phyloP scores from a whole-genome alignment of 225 moss, liverwort and hornwort species.

The Anthoceros angustus region DNA sequence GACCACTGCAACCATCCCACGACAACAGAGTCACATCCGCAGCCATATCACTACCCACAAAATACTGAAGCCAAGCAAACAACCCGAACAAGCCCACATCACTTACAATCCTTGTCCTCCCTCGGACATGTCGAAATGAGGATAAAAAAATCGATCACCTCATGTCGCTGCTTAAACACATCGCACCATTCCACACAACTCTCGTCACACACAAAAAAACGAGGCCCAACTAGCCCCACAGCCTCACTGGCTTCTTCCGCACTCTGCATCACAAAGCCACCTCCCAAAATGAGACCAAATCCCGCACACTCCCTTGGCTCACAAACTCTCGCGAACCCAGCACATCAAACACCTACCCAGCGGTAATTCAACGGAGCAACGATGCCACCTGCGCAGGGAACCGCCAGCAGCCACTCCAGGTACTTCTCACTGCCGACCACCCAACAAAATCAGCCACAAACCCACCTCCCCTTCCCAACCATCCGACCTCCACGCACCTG shows the following conservation, averaged over 20 bases:
- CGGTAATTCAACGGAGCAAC: conserved; percentile 88
- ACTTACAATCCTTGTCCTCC: neutral
- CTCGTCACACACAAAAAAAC: conserved; percentile 68
- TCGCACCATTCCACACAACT: conserved; percentile 14
- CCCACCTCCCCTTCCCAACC: neutral
- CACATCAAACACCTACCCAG: conserved; percentile 38
- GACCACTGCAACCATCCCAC: conserved; percentile 24
- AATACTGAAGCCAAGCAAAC: no score
- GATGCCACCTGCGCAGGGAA: conserved; percentile 75
- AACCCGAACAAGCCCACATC: no score
- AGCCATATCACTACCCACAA: no score
- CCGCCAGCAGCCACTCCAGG: conserved; percentile 87
- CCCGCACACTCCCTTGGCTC: neutral
- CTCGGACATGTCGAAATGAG: neutral
- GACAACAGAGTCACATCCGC: neutral
- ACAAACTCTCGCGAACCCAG: neutral
- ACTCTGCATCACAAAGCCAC: conserved; percentile 33
- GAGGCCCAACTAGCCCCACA: conserved; percentile 51
- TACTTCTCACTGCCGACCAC: conserved; percentile 64
- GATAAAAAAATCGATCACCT: neutral
- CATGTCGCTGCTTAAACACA: neutral
- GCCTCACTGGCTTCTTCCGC: conserved; percentile 80
- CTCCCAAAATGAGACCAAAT: neutral
- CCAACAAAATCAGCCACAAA: neutral
- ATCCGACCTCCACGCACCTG: conserved; percentile 29